Conservation (phyloP, 148 eudicot species). For the Fagopyrum homotropicum region DNA sequence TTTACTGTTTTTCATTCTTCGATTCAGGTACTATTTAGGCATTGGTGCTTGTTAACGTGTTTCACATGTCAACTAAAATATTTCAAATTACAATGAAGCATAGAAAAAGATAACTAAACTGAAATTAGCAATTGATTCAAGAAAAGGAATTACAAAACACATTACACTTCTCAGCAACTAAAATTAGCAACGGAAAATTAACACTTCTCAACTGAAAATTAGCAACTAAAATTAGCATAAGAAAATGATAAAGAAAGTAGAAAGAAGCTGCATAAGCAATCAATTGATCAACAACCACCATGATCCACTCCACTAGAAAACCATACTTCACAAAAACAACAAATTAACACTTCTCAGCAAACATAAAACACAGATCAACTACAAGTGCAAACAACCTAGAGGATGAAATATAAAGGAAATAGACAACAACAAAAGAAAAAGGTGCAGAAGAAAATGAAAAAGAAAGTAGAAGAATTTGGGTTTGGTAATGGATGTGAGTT, state of each 20-base stretch:
- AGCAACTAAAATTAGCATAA: too few relatives aligned
- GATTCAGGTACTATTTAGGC: background rate
- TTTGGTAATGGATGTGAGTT: background rate
- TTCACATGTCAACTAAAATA: conserved; percentile 3
- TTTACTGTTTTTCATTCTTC: background rate
- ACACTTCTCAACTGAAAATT: too few relatives aligned
- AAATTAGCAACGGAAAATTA: too few relatives aligned
- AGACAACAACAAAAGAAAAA: background rate
- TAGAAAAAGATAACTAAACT: too few relatives aligned
- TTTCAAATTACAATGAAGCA: background rate
- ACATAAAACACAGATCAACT: background rate
- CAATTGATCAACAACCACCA: background rate
- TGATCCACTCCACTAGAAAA: background rate
- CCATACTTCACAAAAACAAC: background rate
- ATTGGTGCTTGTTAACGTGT: conserved; percentile 3
- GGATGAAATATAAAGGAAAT: background rate
- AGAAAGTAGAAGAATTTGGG: background rate
- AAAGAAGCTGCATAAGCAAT: background rate
- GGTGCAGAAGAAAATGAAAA: background rate
- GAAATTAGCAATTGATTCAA: too few relatives aligned
- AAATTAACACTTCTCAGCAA: background rate
- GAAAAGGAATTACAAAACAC: too few relatives aligned
- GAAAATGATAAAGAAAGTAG: too few relatives aligned
- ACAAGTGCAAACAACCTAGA: background rate
- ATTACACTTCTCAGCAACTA: too few relatives aligned